These are phyloP conservation scores for Peronosclerospora sorghi DNA, from an alignment of 352 stramenopile species.

Conservation along the genomic window DNA sequence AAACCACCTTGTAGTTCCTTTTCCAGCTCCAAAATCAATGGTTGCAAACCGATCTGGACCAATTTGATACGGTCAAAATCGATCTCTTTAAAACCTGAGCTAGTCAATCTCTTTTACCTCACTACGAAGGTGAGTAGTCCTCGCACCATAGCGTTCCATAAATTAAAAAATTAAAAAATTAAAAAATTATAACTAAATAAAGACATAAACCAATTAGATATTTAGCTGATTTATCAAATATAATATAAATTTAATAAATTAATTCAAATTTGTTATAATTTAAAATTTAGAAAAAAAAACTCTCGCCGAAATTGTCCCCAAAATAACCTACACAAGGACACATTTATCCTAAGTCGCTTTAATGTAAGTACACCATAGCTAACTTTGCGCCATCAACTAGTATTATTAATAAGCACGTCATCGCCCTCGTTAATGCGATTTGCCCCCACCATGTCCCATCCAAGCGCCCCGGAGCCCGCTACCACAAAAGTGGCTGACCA, in stretches of 20 bases:
- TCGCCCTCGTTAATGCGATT: slow-evolving; percentile 58
- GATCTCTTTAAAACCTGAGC: background rate
- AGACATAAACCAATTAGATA: too few species aligned
- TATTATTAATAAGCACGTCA: slow-evolving; percentile 61
- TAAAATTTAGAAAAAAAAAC: too few species aligned
- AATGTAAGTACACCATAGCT: background rate
- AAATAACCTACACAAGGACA: too few species aligned
- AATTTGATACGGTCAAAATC: slow-evolving; percentile 1
- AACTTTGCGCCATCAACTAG: slow-evolving; percentile 24
- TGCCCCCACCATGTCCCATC: too few species aligned
- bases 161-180: slow-evolving; percentile 58
- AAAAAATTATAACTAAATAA: too few species aligned
- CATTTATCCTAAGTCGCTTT: background rate
- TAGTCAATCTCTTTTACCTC: too few species aligned
- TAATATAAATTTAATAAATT: too few species aligned
- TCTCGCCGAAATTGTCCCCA: too few species aligned
- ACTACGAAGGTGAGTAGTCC: slow-evolving; percentile 43
- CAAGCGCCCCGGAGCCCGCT: too few species aligned
- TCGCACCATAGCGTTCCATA: slow-evolving; percentile 53
- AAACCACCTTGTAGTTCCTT: slow-evolving; percentile 18
- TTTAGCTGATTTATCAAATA: too few species aligned
- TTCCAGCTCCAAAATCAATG: slow-evolving; percentile 33
- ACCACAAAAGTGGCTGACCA: slow-evolving; percentile 65
- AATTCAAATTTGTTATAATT: too few species aligned
- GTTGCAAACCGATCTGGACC: slow-evolving; percentile 37